Evolutionary conservation across 2,329 filamentous ascomycete species (phyloP).

Genomic region (Monilinia polystroma): DNA sequence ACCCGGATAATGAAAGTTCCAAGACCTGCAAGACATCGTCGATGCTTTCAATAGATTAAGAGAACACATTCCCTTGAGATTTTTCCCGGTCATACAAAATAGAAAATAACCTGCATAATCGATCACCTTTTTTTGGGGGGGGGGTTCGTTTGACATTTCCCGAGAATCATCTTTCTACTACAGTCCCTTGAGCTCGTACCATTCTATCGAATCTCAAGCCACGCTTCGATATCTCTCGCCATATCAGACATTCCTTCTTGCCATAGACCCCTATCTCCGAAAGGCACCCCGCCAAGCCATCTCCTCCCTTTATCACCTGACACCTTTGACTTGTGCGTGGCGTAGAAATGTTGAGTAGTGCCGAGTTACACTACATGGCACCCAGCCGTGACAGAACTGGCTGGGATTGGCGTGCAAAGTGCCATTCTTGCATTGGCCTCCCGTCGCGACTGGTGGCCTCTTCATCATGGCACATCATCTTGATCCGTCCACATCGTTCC

Average conservation of each 20-base stretch:
- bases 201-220: background rate
- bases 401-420: background rate
- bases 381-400: slow-evolving; percentile 2
- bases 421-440: background rate
- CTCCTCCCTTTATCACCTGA: slow-evolving; percentile 6
- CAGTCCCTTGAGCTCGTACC: background rate
- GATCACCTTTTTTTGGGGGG: slow-evolving; percentile 4
- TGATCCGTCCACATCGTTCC: background rate
- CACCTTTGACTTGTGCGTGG: slow-evolving; percentile 3
- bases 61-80: background rate
- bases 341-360: background rate
- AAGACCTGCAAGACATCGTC: slow-evolving; percentile 19
- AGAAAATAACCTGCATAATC: slow-evolving; percentile 8
- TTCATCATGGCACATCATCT: slow-evolving; percentile 2
- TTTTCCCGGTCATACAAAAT: background rate
- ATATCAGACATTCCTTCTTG: slow-evolving; percentile 10
- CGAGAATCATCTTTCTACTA: background rate
- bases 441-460: background rate
- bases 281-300: background rate
- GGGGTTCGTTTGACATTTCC: background rate
- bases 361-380: background rate
- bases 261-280: slow-evolving; percentile 7
- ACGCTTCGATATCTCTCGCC: slow-evolving; percentile 11
- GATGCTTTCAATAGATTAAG: slow-evolving; percentile 14
- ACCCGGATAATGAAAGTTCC: slow-evolving; percentile 14